Evolutionary conservation across 805 yeast species (phyloP).

Genomic region (Brettanomyces bruxellensis): DNA sequence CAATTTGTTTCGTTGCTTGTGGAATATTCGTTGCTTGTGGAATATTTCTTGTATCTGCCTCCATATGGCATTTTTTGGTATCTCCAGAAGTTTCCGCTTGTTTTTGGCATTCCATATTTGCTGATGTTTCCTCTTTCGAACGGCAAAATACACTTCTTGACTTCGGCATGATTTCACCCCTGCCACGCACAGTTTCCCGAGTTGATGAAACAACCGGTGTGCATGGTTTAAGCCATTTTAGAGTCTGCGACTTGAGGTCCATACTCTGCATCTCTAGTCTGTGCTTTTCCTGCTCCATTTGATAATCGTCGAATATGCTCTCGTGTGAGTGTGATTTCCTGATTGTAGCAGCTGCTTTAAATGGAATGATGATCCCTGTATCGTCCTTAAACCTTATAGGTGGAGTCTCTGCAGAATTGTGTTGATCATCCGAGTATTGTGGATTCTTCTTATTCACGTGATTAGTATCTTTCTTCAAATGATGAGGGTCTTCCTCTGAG

Average conservation of each 20-base stretch:
- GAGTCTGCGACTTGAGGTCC: constrained; percentile 21
- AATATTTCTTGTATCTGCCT: too few relatives aligned
- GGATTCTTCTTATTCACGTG: too few relatives aligned
- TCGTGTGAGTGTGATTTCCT: constrained; percentile 16
- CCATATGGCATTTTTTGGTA: too few relatives aligned
- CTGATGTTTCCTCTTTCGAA: not conserved
- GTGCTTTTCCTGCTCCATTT: not conserved
- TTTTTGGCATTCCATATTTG: too few relatives aligned
- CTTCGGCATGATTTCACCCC: not conserved
- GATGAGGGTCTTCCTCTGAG: too few relatives aligned
- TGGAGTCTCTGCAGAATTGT: too few relatives aligned
- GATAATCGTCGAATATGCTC: constrained; percentile 17
- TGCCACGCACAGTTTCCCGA: not conserved
- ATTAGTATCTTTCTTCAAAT: too few relatives aligned
- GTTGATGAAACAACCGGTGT: constrained; percentile 13
- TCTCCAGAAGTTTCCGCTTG: too few relatives aligned
- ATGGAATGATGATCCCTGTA: constrained; percentile 6
- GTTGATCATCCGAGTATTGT: too few relatives aligned
- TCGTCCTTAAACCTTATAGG: not conserved
- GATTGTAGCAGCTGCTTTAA: constrained; percentile 8
- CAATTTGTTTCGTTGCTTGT: too few relatives aligned
- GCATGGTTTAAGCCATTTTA: constrained; percentile 24
- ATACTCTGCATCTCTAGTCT: not conserved
- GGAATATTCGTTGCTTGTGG: too few relatives aligned
- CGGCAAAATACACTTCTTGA: not conserved